phyloP scores from a whole-genome alignment of 768 basidiomycete species.

The Pleurotus platypus region DNA sequence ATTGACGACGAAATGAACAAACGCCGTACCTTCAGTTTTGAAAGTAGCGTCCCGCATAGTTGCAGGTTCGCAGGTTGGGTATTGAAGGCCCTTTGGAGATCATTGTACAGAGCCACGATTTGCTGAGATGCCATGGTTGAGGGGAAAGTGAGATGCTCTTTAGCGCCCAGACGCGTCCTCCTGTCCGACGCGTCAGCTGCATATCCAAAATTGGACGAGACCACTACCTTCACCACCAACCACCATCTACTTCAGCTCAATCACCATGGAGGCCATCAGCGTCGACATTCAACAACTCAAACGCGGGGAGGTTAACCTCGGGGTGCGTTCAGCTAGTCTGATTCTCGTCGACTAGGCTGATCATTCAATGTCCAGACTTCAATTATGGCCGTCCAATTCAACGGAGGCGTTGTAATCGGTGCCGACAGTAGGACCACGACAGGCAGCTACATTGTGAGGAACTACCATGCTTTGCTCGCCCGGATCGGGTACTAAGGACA shows the following conservation, averaged over 20 bases:
- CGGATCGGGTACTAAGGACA: slow-evolving; percentile 1
- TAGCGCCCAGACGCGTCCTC: slow-evolving; percentile 20
- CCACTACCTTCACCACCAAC: slow-evolving; percentile 10
- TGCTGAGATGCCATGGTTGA: slow-evolving; percentile 46
- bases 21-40: slow-evolving; percentile 67
- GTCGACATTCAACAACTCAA: slow-evolving; percentile 89
- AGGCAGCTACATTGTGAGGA: slow-evolving; percentile 88
- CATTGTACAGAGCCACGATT: slow-evolving; percentile 58
- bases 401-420: slow-evolving; percentile 91
- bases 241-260: slow-evolving; percentile 16
- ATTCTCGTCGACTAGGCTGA: slow-evolving; percentile 4
- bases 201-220: slow-evolving; percentile 9
- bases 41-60: slow-evolving; percentile 58
- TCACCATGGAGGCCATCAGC: slow-evolving; percentile 44
- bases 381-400: slow-evolving; percentile 98
- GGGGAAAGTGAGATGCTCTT: slow-evolving; percentile 13
- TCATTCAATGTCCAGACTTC: slow-evolving; percentile 65
- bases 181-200: slow-evolving; percentile 47
- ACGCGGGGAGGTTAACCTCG: slow-evolving; percentile 93
- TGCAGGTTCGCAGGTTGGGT: slow-evolving; percentile 65
- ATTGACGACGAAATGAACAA: not conserved
- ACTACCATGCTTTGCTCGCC: not conserved
- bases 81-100: slow-evolving; percentile 65
- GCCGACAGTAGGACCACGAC: slow-evolving; percentile 98
- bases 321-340: slow-evolving; percentile 52